A percentile compares a stretch with the other conserved stretches of the same genome.
Conservation (phyloP, 345 rosid species). For the Hibiscus mutabilis region DNA sequence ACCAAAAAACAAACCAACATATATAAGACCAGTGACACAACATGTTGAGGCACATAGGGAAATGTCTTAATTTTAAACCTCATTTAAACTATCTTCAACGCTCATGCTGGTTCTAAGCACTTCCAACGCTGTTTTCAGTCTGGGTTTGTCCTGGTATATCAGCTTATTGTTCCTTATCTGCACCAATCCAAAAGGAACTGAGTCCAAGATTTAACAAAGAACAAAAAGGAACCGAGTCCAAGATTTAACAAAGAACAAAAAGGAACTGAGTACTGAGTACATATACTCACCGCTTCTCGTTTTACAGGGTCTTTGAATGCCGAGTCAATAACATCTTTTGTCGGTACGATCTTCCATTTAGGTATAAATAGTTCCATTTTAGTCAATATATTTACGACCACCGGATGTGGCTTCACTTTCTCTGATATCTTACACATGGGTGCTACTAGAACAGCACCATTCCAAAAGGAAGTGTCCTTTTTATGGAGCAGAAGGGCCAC, state of each 20-base stretch:
- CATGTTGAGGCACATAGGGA: neutral
- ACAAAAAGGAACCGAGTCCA: neutral
- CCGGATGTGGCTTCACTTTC: slow-evolving; percentile 88
- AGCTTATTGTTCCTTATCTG: slow-evolving; percentile 80
- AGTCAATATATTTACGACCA: slow-evolving; percentile 68
- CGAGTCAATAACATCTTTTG: slow-evolving; percentile 74
- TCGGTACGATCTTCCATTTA: slow-evolving; percentile 94
- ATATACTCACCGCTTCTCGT: slow-evolving; percentile 52
- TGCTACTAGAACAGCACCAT: slow-evolving; percentile 87
- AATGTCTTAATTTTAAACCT: slow-evolving; percentile 25
- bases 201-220: neutral
- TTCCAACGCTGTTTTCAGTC: slow-evolving; percentile 90
- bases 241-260: neutral
- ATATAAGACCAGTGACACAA: neutral
- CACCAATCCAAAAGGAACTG: neutral
- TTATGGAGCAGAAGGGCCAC: slow-evolving; percentile 75
- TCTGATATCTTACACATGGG: slow-evolving; percentile 99
- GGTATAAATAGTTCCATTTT: slow-evolving; percentile 84
- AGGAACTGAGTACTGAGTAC: neutral
- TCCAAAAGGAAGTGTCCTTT: slow-evolving; percentile 73
- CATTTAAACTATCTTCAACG: slow-evolving; percentile 60
- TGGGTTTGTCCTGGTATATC: slow-evolving; percentile 93
- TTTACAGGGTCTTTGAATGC: slow-evolving; percentile 81
- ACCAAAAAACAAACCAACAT: slow-evolving; percentile 12
- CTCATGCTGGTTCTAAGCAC: slow-evolving; percentile 87